A percentile compares a stretch with the other conserved stretches of the same genome.
These are phyloP conservation scores for Erysimum cheiranthoides DNA, from an alignment of 345 rosid species.

Conservation along the genomic window DNA sequence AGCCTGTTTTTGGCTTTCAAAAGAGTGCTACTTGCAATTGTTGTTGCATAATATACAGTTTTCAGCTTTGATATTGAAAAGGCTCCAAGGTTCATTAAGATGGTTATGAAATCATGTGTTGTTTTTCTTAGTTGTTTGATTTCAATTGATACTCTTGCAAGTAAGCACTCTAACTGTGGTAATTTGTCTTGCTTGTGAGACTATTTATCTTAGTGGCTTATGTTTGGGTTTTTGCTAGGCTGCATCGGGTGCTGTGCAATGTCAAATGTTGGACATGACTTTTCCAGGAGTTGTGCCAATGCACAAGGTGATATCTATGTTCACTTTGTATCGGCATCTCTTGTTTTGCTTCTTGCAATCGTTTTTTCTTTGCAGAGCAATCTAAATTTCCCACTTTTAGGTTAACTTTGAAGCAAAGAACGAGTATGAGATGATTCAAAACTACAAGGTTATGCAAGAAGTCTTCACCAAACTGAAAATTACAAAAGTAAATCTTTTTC, in stretches of 20 bases:
- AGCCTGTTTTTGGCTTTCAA: conserved; percentile 2
- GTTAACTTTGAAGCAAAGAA: conserved; percentile 94
- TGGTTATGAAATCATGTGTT: conserved; percentile 7
- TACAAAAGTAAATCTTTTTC: conserved; percentile 63
- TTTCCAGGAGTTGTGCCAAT: conserved; percentile 96
- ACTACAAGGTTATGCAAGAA: conserved; percentile 97
- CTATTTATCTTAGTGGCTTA: conserved; percentile 24
- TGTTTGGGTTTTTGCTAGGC: conserved; percentile 53
- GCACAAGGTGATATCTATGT: conserved; percentile 69
- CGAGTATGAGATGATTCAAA: conserved; percentile 97
- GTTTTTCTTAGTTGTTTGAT: background rate
- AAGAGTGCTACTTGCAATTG: background rate
- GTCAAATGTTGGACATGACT: conserved; percentile 97
- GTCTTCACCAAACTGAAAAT: conserved; percentile 91
- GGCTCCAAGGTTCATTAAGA: background rate
- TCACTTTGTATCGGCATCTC: background rate
- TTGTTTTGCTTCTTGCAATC: conserved; percentile 8
- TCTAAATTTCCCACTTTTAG: conserved; percentile 45
- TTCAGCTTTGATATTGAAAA: conserved; percentile 5
- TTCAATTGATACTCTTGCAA: conserved; percentile 6
- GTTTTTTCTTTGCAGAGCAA: background rate
- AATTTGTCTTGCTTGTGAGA: conserved; percentile 10
- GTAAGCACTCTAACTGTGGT: background rate
- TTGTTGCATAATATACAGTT: background rate
- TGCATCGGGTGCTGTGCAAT: conserved; percentile 99